Evolutionary conservation across 305 asterid genomes (phyloP), one percentile per base, ranked within the genome.

Genomic region (Euphrasia arctica): DNA sequence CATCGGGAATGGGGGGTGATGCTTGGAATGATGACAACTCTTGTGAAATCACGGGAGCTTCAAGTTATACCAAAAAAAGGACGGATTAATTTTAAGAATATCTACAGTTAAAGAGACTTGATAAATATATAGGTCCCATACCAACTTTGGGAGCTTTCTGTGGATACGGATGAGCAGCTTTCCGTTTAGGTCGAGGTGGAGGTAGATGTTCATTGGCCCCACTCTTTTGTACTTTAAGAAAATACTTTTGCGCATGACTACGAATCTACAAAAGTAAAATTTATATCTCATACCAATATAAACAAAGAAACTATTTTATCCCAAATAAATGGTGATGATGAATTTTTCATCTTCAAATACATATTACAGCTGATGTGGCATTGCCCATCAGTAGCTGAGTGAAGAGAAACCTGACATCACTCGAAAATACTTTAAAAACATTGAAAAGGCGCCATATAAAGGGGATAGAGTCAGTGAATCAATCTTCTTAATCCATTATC

Each of bases 151-250:
- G 75, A 61, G 98, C 98, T 80, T 91, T 91, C 60, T 85, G 98
- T 5, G 98, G 98, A 70, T 91, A 91, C 4, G 98, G 98, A 82
- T 88, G 96, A 65, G 98, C 78, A 61, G 98, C 95, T 81, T 91
- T 91, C 79, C 98, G 83, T 83, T 91, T 91, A 2, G 98, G 98
- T 39, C 96, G 84, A 66, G 98, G 98, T 63, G 98, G 98, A 66
- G 98, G 98, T 62, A 91, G 84, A 78, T 84, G 98, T 70, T 91
- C 98, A 64, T 71, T 83, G 54, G 90, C 70, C 54, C 98, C 98
- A 72, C 89, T 83, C 74, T 88, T 91, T 68, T 91, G 95, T 63
- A 81, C 96, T 73, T 86, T 91, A 51, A 86, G 82, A 81, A 91
- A 91, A 76, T 88, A 91, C 75, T 91, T 91, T 70, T 88, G 98